Conservation (phyloP, 768 basidiomycete genomes). For the Brasilioporus rufonigricans region DNA sequence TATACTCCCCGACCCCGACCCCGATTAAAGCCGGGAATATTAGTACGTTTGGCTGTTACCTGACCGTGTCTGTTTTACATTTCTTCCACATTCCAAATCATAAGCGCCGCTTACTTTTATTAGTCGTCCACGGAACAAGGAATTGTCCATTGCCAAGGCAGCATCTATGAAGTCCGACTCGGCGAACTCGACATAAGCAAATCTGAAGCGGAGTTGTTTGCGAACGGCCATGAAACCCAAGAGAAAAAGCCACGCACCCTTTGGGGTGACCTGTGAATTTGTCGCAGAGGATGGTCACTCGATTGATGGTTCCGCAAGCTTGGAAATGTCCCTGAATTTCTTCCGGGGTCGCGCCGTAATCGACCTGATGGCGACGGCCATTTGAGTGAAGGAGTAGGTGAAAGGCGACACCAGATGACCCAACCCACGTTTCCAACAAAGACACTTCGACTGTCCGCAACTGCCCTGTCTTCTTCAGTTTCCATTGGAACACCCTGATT, state of each 20-base stretch:
- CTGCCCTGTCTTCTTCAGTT: conserved; percentile 80
- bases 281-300: conserved; percentile 98
- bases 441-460: conserved; percentile 82
- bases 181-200: conserved; percentile 98
- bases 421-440: conserved; percentile 94
- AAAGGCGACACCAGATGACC: conserved; percentile 3
- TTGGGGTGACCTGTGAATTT: conserved; percentile 99
- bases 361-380: conserved; percentile 65
- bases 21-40: conserved; percentile 88
- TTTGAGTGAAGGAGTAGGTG: conserved; percentile 10
- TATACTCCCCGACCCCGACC: conserved; percentile 76
- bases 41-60: conserved; percentile 96
- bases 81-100: not conserved
- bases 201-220: conserved; percentile 48
- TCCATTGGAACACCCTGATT: conserved; percentile 56
- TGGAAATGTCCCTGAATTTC: conserved; percentile 98
- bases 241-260: conserved; percentile 56
- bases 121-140: conserved; percentile 89
- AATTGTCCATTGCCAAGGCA: conserved; percentile 91
- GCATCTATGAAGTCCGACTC: conserved; percentile 89
- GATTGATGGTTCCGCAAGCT: conserved; percentile 96
- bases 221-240: conserved; percentile 2
- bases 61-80: conserved; percentile 30
- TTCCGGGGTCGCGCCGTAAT: conserved; percentile 95
- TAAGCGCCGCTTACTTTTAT: conserved; percentile 65